Conservation (phyloP, 306 rosid genomes). For the Mimosa pudica region DNA sequence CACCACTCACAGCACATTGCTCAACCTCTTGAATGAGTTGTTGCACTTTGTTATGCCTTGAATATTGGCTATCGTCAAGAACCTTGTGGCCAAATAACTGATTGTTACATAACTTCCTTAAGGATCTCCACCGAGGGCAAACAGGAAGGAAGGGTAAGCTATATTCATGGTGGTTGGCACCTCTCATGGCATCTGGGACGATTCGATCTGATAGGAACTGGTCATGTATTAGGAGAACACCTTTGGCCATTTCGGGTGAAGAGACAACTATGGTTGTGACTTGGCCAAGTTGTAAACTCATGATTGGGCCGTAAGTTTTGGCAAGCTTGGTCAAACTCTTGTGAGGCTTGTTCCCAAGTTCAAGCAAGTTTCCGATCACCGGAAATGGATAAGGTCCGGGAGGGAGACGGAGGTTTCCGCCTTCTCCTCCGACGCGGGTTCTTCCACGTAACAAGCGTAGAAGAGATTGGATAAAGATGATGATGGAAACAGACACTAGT, state of each 20-base stretch:
- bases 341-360: conserved; percentile 58
- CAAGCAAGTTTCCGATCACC: conserved; percentile 57
- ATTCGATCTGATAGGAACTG: conserved; percentile 43
- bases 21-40: conserved; percentile 32
- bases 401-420: conserved; percentile 37
- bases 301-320: conserved; percentile 50
- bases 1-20: conserved; percentile 2
- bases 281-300: conserved; percentile 51
- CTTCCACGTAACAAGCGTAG: not conserved
- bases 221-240: conserved; percentile 53
- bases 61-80: conserved; percentile 34
- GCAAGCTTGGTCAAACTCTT: conserved; percentile 48
- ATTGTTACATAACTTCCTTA: conserved; percentile 43
- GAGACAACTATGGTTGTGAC: conserved; percentile 50
- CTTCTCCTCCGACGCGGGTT: not conserved
- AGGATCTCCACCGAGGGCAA: conserved; percentile 43
- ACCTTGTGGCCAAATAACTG: conserved; percentile 40
- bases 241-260: conserved; percentile 42
- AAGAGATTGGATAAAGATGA: conserved; percentile 21
- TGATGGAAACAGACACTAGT: not conserved
- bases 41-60: conserved; percentile 29
- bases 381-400: conserved; percentile 57
- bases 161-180: conserved; percentile 27
- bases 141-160: conserved; percentile 44
- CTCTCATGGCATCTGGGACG: conserved; percentile 35